phyloP scores from a whole-genome alignment of 2,329 filamentous ascomycete genomes.

The Ceratocystis albifundus region DNA sequence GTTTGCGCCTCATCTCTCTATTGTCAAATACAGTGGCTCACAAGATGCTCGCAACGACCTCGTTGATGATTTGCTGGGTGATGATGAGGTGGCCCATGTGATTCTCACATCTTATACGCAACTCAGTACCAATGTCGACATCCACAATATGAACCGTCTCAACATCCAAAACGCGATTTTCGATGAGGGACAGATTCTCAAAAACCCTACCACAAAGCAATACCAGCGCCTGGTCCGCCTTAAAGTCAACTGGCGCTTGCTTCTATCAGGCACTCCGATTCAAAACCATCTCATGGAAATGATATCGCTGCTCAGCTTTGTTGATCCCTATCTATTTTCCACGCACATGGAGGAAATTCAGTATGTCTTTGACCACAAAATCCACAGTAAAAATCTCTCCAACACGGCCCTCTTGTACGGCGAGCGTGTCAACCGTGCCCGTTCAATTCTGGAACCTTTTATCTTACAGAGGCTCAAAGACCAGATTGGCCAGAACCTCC shows the following conservation, averaged over 20 bases:
- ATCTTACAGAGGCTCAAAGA: conserved; percentile 88
- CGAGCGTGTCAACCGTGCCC: conserved; percentile 74
- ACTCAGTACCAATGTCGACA: conserved; percentile 40
- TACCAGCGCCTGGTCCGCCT: conserved; percentile 73
- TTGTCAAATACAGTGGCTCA: conserved; percentile 59
- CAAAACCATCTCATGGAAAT: conserved; percentile 93
- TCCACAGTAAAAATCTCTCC: conserved; percentile 65
- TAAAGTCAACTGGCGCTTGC: conserved; percentile 66
- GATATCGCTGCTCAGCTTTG: conserved; percentile 81
- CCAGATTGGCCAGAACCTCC: conserved; percentile 76
- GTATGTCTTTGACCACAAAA: conserved; percentile 83
- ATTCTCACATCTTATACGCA: conserved; percentile 52
- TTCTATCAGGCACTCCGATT: conserved; percentile 76
- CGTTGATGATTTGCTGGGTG: conserved; percentile 47
- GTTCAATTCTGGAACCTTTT: conserved; percentile 89
- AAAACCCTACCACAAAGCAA: conserved; percentile 72
- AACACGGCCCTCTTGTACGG: conserved; percentile 76
- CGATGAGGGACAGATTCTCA: conserved; percentile 88
- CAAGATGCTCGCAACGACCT: conserved; percentile 57
- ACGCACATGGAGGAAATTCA: conserved; percentile 61
- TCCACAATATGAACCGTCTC: conserved; percentile 40
- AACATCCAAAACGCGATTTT: conserved; percentile 55
- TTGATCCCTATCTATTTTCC: conserved; percentile 74
- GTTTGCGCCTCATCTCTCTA: conserved; percentile 67
- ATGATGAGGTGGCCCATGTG: conserved; percentile 45